Evolutionary conservation across 768 basidiomycete species (phyloP).

Genomic region (Amanita inopinata): DNA sequence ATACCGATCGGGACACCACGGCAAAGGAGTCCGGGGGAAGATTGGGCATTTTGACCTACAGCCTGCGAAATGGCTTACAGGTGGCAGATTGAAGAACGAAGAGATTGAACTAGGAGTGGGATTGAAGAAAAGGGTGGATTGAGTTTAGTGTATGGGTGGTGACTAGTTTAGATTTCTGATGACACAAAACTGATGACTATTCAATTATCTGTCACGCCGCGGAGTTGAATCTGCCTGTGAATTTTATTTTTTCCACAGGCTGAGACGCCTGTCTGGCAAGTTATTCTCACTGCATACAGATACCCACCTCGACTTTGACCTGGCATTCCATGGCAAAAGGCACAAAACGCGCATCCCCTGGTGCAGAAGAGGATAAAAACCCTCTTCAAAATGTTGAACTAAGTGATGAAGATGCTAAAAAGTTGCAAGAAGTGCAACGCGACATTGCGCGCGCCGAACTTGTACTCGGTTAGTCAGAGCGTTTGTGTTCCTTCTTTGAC

Average conservation of each 20-base stretch:
- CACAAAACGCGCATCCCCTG: slow-evolving; percentile 75
- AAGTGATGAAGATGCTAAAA: slow-evolving; percentile 61
- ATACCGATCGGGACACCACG: slow-evolving; percentile 65
- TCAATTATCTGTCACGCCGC: slow-evolving; percentile 10
- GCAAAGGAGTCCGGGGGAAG: slow-evolving; percentile 52
- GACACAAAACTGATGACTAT: neutral
- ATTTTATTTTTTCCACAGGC: slow-evolving; percentile 16
- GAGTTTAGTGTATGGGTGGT: slow-evolving; percentile 12
- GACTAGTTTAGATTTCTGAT: neutral
- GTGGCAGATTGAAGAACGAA: slow-evolving; percentile 19
- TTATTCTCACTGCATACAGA: slow-evolving; percentile 13
- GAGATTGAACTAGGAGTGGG: slow-evolving; percentile 43
- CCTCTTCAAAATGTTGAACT: slow-evolving; percentile 60
- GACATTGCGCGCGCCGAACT: slow-evolving; percentile 65
- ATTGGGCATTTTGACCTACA: slow-evolving; percentile 13
- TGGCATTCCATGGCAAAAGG: slow-evolving; percentile 31
- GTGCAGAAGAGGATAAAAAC: slow-evolving; percentile 64
- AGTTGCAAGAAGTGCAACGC: slow-evolving; percentile 55
- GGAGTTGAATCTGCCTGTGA: slow-evolving; percentile 21
- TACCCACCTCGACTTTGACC: slow-evolving; percentile 13
- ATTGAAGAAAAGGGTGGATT: slow-evolving; percentile 71
- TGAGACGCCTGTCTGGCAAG: slow-evolving; percentile 12
- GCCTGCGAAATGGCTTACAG: slow-evolving; percentile 14
- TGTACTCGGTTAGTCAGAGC: slow-evolving; percentile 47
- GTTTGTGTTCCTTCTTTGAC: slow-evolving; percentile 6